Evolutionary conservation across 2,329 filamentous ascomycete species (phyloP), one percentile per base, ranked within the genome.

Genomic region (Colletotrichum sp.): DNA sequence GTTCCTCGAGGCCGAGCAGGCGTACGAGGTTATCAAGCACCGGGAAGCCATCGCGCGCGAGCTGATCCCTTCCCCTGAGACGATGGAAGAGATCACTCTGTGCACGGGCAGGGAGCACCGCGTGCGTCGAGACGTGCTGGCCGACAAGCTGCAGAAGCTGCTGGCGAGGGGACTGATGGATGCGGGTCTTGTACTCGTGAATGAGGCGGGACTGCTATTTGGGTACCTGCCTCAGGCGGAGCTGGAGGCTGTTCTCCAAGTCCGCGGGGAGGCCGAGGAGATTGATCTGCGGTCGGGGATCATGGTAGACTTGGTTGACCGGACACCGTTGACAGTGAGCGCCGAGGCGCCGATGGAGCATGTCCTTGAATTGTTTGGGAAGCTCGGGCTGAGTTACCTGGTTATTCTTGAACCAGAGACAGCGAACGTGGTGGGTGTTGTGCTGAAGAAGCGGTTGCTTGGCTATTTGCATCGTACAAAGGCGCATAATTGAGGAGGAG

Each of bases 291-390:
- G 79, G 8, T 68, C 77, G 15, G 82, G 80, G 7, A 72, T 79
- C 61, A 76, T 91, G 15, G 81, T 83, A 1, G 82, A 81, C 2
- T 88, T 90, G 75, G 84, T 91, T 1, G 89, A 91, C 77, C 82
- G 86, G 2, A 90, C 87, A 18, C 89, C 89, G 2, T 74, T 91
- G 70, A 86, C 81, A 2, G 79, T 91, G 8, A 87, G 84, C 69
- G 84, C 83, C 1, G 84, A 85, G 58, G 88, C 89, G 57, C 89
- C 89, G 12, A 83, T 91, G 77, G 90, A 92, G 78, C 90, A 89
- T 79, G 88, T 86, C 1, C 87, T 90, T 2, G 90, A 91, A 79
- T 88, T 91, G 86, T 91, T 91, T 82, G 86, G 86, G 5, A 90
- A 90, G 78, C 77, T 92, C 55, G 90, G 89, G 0, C 75, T 91